Percentiles rank a stretch among this genome's conserved stretches.
Conservation (phyloP, 768 basidiomycete genomes). For the Tephrocybe sp. region DNA sequence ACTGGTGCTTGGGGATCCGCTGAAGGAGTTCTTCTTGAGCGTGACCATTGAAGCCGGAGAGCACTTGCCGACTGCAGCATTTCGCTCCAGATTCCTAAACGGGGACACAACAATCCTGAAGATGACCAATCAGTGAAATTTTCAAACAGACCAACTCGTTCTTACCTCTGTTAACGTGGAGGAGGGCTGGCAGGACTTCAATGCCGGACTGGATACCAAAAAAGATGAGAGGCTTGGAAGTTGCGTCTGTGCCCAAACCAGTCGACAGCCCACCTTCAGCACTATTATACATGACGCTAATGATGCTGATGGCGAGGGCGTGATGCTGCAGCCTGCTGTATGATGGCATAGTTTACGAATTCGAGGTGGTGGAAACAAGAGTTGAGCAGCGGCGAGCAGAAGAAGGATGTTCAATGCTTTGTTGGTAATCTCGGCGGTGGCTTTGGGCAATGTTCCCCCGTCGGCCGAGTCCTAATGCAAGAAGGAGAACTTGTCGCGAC, state of each 20-base stretch:
- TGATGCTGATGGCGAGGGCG: constrained; percentile 38
- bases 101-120: constrained; percentile 2
- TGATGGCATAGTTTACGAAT: constrained; percentile 16
- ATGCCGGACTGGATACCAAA: constrained; percentile 49
- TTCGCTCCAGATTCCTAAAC: not conserved
- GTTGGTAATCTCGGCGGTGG: no score
- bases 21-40: no score
- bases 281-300: constrained; percentile 36
- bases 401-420: no score
- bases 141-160: not conserved
- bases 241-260: constrained; percentile 43
- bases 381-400: no score
- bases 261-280: constrained; percentile 42
- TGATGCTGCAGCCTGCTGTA: constrained; percentile 35
- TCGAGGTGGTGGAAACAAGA: not conserved
- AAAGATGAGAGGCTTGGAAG: constrained; percentile 45
- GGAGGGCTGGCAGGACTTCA: constrained; percentile 42
- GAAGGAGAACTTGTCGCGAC: no score
- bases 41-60: not conserved
- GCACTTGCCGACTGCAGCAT: not conserved
- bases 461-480: no score
- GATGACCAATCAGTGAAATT: not conserved
- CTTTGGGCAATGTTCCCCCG: no score
- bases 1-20: no score
- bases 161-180: constrained; percentile 10